Percentiles rank a stretch among this genome's conserved stretches.
These are phyloP conservation scores for Saturnispora ahearnii DNA, from an alignment of 805 yeast species.

Conservation along the genomic window DNA sequence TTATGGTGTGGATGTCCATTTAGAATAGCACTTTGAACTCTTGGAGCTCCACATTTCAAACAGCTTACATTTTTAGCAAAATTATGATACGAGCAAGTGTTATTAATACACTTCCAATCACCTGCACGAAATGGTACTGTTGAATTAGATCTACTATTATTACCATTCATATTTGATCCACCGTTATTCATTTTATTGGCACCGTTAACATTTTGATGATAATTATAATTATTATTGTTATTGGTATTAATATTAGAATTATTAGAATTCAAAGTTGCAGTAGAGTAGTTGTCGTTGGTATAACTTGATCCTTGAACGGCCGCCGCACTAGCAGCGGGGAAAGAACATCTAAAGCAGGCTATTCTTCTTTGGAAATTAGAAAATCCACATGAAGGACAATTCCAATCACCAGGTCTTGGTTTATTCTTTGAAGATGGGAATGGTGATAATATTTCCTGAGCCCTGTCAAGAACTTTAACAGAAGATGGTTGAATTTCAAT, in stretches of 20 bases:
- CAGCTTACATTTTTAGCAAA: constrained; percentile 87
- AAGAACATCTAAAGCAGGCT: constrained; percentile 88
- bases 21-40: constrained; percentile 28
- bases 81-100: constrained; percentile 77
- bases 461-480: constrained; percentile 64
- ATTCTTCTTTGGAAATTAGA: constrained; percentile 91
- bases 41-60: constrained; percentile 79
- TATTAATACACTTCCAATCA: constrained; percentile 86
- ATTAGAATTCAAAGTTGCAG: constrained; percentile 10
- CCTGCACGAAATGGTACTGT: constrained; percentile 94
- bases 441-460: constrained; percentile 71
- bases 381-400: constrained; percentile 94
- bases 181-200: constrained; percentile 14
- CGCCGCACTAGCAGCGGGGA: constrained; percentile 70
- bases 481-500: constrained; percentile 87
- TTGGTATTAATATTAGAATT: constrained; percentile 9
- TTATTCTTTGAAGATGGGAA: constrained; percentile 79
- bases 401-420: constrained; percentile 97
- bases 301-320: constrained; percentile 58
- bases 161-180: constrained; percentile 16
- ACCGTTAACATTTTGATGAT: constrained; percentile 5
- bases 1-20: constrained; percentile 25
- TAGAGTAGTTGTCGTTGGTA: constrained; percentile 14
- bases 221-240: constrained; percentile 10
- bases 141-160: constrained; percentile 21